Evolutionary conservation across 495 filamentous ascomycete species (phyloP).

Genomic region (Aspergillus carlsbadensis): DNA sequence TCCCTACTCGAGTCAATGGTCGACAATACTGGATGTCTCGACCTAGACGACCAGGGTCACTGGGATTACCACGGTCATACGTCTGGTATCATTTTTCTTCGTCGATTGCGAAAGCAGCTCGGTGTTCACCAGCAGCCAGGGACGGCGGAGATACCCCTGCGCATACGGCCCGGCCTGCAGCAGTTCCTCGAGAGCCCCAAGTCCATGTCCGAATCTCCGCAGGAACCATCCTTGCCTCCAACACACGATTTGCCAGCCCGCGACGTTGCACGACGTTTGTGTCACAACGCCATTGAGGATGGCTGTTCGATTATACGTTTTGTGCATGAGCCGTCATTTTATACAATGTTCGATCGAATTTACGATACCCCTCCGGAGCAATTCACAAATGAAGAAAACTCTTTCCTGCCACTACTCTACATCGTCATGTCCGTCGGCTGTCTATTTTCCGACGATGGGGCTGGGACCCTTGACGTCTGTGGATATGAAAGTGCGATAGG

Average conservation of each 20-base stretch:
- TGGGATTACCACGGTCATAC: conserved; percentile 96
- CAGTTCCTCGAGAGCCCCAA: conserved; percentile 70
- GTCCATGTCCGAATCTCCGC: conserved; percentile 60
- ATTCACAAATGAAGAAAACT: conserved; percentile 71
- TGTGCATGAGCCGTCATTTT: conserved; percentile 87
- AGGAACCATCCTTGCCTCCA: conserved; percentile 49
- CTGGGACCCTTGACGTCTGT: conserved; percentile 44
- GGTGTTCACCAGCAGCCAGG: conserved; percentile 43
- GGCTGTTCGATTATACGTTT: conserved; percentile 81
- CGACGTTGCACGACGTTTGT: conserved; percentile 65
- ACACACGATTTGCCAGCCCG: conserved; percentile 70
- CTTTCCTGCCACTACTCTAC: conserved; percentile 82
- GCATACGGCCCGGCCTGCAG: conserved; percentile 38
- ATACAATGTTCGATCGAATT: conserved; percentile 70
- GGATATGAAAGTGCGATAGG: conserved; percentile 74
- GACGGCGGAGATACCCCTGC: conserved; percentile 44
- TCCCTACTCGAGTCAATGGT: conserved; percentile 93
- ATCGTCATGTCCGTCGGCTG: conserved; percentile 82
- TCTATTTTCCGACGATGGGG: conserved; percentile 64
- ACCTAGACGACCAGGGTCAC: conserved; percentile 86
- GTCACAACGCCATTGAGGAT: conserved; percentile 76
- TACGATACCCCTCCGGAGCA: conserved; percentile 71
- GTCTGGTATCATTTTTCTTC: conserved; percentile 84
- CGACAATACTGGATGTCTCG: conserved; percentile 80
- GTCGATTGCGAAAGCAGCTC: conserved; percentile 77